Base-by-base conservation (phyloP, 2,329 filamentous ascomycete genomes). In the Colletotrichum horii region DNA sequence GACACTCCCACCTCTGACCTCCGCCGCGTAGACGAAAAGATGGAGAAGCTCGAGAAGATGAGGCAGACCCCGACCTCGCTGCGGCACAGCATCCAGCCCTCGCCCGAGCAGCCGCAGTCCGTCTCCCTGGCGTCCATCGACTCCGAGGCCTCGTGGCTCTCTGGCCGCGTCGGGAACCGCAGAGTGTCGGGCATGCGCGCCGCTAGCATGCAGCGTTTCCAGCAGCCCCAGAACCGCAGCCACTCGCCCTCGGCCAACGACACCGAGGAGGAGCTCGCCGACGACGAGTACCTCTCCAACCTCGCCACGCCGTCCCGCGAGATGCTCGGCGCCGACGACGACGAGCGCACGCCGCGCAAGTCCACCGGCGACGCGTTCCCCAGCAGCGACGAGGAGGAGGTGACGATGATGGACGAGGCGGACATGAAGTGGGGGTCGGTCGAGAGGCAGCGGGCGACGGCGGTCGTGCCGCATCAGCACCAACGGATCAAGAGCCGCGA, bases 81-180 rank as follows among this genome's bases (percentile, higher is more conserved):
- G 73, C 82, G 84, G 74, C 85, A 82, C 76, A 83, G 78, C 77
- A 79, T 77, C 64, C 84, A 87, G 28, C 82, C 86, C 30, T 92
- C 89, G 7, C 92, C 88, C 22, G 93, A 89, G 43, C 73, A 66
- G 78, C 89, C 86, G 43, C 90, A 96, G 80, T 95, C 96, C 34
- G 94, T 96, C 83, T 98, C 96, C 0, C 89, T 98, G 22, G 97
- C 96, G 3, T 98, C 96, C 0, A 95, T 98, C 75, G 97, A 98
- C 81, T 98, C 96, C 0, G 97, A 99, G 86, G 97, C 91, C 6
- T 98, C 96, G 1, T 99, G 97, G 97, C 92, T 99, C 60, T 97
- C 96, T 5, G 96, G 96, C 19, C 93, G 93, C 72, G 84, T 88
- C 66, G 89, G 88, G 78, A 88, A 87, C 80, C 84, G 87, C 78